Conservation (phyloP, 192 early-diverging fungal genomes). For the Linnemannia elongata region DNA sequence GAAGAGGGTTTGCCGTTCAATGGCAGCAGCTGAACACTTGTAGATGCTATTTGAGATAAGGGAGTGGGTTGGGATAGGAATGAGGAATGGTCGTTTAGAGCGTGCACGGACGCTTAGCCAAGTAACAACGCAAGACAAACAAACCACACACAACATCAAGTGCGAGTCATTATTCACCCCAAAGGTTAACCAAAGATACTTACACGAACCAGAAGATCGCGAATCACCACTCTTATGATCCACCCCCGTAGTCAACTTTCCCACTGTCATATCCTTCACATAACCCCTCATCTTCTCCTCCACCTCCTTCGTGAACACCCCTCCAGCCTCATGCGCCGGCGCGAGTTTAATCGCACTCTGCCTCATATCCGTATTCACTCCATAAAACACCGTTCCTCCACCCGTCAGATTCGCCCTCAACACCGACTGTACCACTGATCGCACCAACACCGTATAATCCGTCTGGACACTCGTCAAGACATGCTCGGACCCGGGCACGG, state of each 20-base stretch:
- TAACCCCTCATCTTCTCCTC: conserved; percentile 45
- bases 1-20: conserved; percentile 3
- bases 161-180: neutral
- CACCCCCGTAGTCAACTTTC: conserved; percentile 47
- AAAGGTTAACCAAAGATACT: conserved; percentile 12
- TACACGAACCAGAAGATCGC: conserved; percentile 30
- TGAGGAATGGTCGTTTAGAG: neutral
- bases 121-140: neutral
- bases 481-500: conserved; percentile 50
- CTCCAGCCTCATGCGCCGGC: conserved; percentile 43
- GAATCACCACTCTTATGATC: conserved; percentile 57
- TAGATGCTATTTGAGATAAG: conserved; percentile 5
- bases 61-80: neutral
- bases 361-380: conserved; percentile 35
- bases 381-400: conserved; percentile 46
- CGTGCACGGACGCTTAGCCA: neutral
- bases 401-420: conserved; percentile 43
- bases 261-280: conserved; percentile 42
- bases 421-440: conserved; percentile 37
- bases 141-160: neutral
- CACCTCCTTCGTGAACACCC: conserved; percentile 43
- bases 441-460: conserved; percentile 49
- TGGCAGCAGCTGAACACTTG: conserved; percentile 43
- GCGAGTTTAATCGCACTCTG: conserved; percentile 51
- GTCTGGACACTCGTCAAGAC: conserved; percentile 45